Percentiles rank a stretch among this genome's conserved stretches.
These are phyloP conservation scores for Botrytis hyacinthi DNA, from an alignment of 2,329 filamentous ascomycete species.

Conservation along the genomic window DNA sequence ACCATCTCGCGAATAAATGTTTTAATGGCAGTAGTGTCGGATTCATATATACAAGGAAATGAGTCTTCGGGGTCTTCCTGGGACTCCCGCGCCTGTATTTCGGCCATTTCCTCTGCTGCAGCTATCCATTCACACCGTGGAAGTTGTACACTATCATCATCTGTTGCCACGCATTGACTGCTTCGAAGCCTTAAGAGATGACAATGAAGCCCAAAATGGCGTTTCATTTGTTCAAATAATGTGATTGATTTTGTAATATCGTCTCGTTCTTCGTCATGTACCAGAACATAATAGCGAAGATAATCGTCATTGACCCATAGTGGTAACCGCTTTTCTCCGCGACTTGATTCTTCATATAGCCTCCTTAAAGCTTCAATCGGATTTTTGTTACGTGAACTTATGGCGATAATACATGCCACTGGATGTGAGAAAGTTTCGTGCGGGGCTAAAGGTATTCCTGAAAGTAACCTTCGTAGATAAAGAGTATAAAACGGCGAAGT, in stretches of 20 bases:
- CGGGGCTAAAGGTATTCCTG: slow-evolving; percentile 71
- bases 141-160: slow-evolving; percentile 83
- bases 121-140: slow-evolving; percentile 87
- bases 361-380: slow-evolving; percentile 85
- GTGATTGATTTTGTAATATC: slow-evolving; percentile 87
- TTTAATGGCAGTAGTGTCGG: slow-evolving; percentile 82
- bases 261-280: slow-evolving; percentile 94
- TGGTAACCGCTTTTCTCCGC: slow-evolving; percentile 70
- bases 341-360: slow-evolving; percentile 81
- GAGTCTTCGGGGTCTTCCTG: slow-evolving; percentile 70
- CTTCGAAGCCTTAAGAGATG: slow-evolving; percentile 85
- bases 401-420: slow-evolving; percentile 90
- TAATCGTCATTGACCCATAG: slow-evolving; percentile 90
- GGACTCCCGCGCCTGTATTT: slow-evolving; percentile 66
- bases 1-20: slow-evolving; percentile 93
- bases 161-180: slow-evolving; percentile 79
- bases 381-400: slow-evolving; percentile 79
- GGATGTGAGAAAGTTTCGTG: slow-evolving; percentile 95
- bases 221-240: slow-evolving; percentile 97
- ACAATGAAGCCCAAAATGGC: slow-evolving; percentile 94
- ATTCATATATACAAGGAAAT: slow-evolving; percentile 82
- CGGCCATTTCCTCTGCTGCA: slow-evolving; percentile 76
- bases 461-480: slow-evolving; percentile 80
- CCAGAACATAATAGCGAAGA: slow-evolving; percentile 89
- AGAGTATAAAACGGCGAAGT: slow-evolving; percentile 81